Evolutionary conservation across 768 basidiomycete genomes (phyloP).

Genomic region (Pleurotus tuoliensis): DNA sequence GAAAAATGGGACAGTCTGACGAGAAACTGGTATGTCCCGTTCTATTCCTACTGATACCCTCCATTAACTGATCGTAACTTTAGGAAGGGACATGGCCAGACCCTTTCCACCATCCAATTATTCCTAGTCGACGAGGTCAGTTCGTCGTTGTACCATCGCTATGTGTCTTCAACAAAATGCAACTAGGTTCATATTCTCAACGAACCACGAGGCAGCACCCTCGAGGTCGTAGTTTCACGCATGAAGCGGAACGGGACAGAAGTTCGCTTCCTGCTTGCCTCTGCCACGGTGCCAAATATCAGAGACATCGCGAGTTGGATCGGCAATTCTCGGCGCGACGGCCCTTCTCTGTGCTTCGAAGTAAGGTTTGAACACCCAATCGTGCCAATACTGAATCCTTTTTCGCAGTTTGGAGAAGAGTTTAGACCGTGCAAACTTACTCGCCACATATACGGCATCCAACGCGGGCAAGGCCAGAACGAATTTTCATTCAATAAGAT

Average conservation of each 20-base stretch:
- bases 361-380: slow-evolving; percentile 28
- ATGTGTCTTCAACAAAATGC: neutral
- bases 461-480: slow-evolving; percentile 59
- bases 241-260: slow-evolving; percentile 75
- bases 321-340: slow-evolving; percentile 35
- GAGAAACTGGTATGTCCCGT: slow-evolving; percentile 60
- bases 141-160: neutral
- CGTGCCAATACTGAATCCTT: neutral
- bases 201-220: slow-evolving; percentile 84
- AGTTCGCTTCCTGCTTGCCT: slow-evolving; percentile 85
- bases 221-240: slow-evolving; percentile 92
- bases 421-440: slow-evolving; percentile 83
- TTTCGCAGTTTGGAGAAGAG: slow-evolving; percentile 81
- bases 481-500: slow-evolving; percentile 73
- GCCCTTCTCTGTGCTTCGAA: slow-evolving; percentile 64
- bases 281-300: slow-evolving; percentile 93
- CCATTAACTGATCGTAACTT: neutral
- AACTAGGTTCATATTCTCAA: slow-evolving; percentile 86
- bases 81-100: slow-evolving; percentile 51
- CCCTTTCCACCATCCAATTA: slow-evolving; percentile 68
- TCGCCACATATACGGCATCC: slow-evolving; percentile 69
- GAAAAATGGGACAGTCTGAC: slow-evolving; percentile 98
- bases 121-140: slow-evolving; percentile 90
- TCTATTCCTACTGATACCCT: neutral
- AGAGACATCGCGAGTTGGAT: slow-evolving; percentile 90